phyloP scores from a whole-genome alignment of 78 protist species.

The Dictyostelium citrinum region DNA sequence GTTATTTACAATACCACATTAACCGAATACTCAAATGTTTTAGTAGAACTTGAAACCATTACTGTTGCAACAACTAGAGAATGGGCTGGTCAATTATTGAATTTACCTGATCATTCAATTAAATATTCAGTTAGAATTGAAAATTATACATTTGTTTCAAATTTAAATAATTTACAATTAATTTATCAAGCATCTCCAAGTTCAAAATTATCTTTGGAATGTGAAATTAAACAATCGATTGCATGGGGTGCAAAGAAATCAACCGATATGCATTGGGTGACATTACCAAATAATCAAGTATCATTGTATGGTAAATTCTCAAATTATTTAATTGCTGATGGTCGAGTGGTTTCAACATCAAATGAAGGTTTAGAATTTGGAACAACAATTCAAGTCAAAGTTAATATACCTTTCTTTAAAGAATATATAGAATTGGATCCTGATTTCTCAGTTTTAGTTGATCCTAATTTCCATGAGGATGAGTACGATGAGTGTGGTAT shows the following conservation, averaged over 20 bases:
- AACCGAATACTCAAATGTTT: not conserved
- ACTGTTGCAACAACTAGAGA: not conserved
- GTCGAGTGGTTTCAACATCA: not conserved
- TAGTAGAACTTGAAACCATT: not conserved
- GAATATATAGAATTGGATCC: not conserved
- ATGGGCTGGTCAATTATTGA: not conserved
- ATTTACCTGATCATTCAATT: not conserved
- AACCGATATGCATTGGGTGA: slow-evolving; percentile 52
- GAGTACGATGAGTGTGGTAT: not conserved
- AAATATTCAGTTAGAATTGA: slow-evolving; percentile 9
- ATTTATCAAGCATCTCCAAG: not conserved
- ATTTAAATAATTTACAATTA: not conserved
- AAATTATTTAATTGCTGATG: not conserved
- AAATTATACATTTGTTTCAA: not conserved
- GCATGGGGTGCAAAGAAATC: not conserved
- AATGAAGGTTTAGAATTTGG: slow-evolving; percentile 14
- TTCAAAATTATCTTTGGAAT: not conserved
- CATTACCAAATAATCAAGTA: slow-evolving; percentile 28
- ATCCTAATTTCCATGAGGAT: not conserved
- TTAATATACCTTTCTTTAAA: slow-evolving; percentile 8
- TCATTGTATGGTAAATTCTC: slow-evolving; percentile 25
- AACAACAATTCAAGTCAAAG: not conserved
- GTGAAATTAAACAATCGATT: not conserved
- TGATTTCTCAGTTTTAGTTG: not conserved
- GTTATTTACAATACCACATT: not conserved